Percentiles rank a stretch among this genome's conserved stretches.
phyloP scores from a whole-genome alignment of 495 filamentous ascomycete species.

The Mytilinidion resinicola region DNA sequence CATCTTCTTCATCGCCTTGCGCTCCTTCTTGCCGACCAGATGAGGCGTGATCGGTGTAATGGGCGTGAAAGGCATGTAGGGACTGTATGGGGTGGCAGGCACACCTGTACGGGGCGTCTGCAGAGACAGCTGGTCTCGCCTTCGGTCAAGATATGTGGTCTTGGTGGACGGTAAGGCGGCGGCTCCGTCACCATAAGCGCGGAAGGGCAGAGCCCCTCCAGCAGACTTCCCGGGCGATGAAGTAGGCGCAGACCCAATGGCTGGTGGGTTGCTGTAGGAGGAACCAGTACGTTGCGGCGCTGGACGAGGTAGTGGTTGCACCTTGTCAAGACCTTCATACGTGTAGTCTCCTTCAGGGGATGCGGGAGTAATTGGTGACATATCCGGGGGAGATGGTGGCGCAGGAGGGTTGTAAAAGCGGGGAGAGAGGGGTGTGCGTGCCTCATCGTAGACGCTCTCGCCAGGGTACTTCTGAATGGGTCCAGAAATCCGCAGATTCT shows the following conservation, averaged over 20 bases:
- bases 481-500: constrained; percentile 53
- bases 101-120: constrained; percentile 65
- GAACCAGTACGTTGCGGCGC: constrained; percentile 28
- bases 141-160: constrained; percentile 50
- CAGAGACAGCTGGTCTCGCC: constrained; percentile 44
- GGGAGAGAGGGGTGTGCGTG: constrained; percentile 52
- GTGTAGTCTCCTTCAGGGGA: constrained; percentile 23
- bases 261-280: constrained; percentile 6
- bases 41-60: constrained; percentile 82
- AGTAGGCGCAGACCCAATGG: constrained; percentile 9
- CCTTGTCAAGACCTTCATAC: constrained; percentile 31
- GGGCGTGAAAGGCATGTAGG: constrained; percentile 88
- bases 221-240: constrained; percentile 4
- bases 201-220: constrained; percentile 22
- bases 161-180: constrained; percentile 51
- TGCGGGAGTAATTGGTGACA: constrained; percentile 22
- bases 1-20: constrained; percentile 59
- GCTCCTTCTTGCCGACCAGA: constrained; percentile 63
- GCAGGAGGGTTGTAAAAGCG: constrained; percentile 51
- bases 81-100: constrained; percentile 71
- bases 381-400: constrained; percentile 42
- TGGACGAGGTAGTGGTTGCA: constrained; percentile 30
- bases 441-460: constrained; percentile 40
- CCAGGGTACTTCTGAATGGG: constrained; percentile 48
- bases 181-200: constrained; percentile 36